Percentiles rank a stretch among this genome's conserved stretches.
Conservation (phyloP, 2,329 filamentous ascomycete genomes). For the Xylaria sp. region DNA sequence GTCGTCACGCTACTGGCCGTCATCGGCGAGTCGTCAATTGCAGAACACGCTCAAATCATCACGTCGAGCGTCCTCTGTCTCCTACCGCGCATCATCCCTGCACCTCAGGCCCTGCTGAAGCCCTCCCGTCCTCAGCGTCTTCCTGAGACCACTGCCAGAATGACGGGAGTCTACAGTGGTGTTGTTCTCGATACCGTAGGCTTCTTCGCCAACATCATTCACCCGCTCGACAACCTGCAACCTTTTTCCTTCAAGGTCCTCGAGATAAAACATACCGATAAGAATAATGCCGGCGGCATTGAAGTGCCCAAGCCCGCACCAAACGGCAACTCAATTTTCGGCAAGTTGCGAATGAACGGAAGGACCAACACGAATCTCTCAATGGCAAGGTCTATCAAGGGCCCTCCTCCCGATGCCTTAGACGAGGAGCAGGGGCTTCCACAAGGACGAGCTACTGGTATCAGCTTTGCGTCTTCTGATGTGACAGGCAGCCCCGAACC, state of each 20-base stretch:
- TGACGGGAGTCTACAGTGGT: constrained; percentile 68
- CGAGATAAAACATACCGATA: constrained; percentile 58
- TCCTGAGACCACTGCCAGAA: constrained; percentile 63
- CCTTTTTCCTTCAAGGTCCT: constrained; percentile 61
- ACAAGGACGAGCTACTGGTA: constrained; percentile 31
- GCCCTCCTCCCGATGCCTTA: constrained; percentile 33
- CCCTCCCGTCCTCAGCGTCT: constrained; percentile 64
- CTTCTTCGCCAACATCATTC: constrained; percentile 71
- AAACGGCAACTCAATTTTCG: constrained; percentile 32
- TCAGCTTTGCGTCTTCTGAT: constrained; percentile 39
- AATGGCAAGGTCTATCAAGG: constrained; percentile 29
- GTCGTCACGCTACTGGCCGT: constrained; percentile 71
- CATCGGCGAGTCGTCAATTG: constrained; percentile 69
- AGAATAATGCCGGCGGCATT: constrained; percentile 42
- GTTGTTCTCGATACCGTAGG: constrained; percentile 64
- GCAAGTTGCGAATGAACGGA: constrained; percentile 20
- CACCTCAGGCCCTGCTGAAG: constrained; percentile 70
- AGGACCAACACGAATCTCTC: constrained; percentile 35
- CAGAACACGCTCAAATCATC: constrained; percentile 66
- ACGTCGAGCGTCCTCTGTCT: constrained; percentile 68
- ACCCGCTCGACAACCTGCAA: constrained; percentile 61
- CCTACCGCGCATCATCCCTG: constrained; percentile 69
- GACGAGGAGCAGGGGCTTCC: constrained; percentile 27
- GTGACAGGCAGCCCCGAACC: constrained; percentile 39
- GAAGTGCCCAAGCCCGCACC: constrained; percentile 34